Base-by-base conservation (phyloP, 768 basidiomycete species). In the Cystobasidium onofrii region DNA sequence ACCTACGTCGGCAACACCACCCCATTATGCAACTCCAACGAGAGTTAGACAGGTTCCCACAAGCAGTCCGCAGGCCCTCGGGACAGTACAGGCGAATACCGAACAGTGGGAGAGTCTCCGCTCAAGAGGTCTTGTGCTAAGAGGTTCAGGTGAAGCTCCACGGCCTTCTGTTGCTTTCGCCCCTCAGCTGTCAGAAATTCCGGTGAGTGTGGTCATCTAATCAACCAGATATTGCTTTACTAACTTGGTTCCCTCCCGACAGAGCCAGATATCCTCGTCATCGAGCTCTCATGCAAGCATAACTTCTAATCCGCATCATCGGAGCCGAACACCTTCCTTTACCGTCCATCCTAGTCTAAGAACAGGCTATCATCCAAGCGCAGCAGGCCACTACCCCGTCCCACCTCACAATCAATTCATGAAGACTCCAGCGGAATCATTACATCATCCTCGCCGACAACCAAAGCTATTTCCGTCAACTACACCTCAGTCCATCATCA, bases 21-120 rank as follows among this genome's bases (percentile, higher is more conserved):
- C 46, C 4, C 46, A 50, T 20, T 50, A 20, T 50, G 46, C n/a
- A 7, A 50, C 46, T 3, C 46, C 46, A 4, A 50, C 46, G 15
- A 61, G 36, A 25, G 13, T 27, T 23, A 61, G 31, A 61, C 31
- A 61, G 25, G 15, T 39, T 9, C 31, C 31, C 20, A 3, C 6
- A 39, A 23, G 31, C 23, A 23, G 13, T 3, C 3, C 31, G n/a
- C 60, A 61, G 13, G 13, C 60, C 25, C n/a, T n/a, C n/a, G 27
- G 60, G 27, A 6, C 31, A 23, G 15, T 33, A 4, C 60, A n/a
- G 31, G 65, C 65, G 65, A 50, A 67, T 39, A 1, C 65, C 29
- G 69, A 39, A 12, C 23, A 60, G 41, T 71, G 69, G 69, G 69
- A 55, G 23, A 36, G 50, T 12, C 29, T 71, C 29, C 52, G 69